phyloP scores from a whole-genome alignment of 768 basidiomycete genomes.

The Amanita rubescens region DNA sequence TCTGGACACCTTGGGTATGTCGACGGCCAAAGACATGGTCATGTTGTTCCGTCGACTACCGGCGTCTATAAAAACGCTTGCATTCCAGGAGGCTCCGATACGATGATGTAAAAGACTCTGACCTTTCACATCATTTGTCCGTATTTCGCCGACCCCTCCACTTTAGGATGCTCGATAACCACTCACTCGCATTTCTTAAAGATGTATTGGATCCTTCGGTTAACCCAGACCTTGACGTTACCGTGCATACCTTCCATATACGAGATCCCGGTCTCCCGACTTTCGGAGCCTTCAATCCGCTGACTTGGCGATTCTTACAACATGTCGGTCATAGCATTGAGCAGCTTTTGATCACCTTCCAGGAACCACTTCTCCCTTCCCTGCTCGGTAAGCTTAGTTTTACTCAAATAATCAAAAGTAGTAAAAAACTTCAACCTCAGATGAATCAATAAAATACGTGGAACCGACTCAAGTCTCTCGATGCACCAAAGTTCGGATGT shows the following conservation, averaged over 20 bases:
- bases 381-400: neutral
- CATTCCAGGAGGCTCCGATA: neutral
- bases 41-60: neutral
- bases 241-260: conserved; percentile 1
- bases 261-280: neutral
- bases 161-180: neutral
- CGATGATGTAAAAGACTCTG: no score
- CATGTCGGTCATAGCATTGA: neutral
- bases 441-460: neutral
- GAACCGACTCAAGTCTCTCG: neutral
- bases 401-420: no score
- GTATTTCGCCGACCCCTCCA: neutral
- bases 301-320: neutral
- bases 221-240: neutral
- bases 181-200: neutral
- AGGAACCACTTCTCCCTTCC: neutral
- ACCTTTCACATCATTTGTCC: neutral
- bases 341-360: neutral
- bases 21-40: neutral
- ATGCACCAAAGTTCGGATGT: neutral
- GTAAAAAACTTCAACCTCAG: neutral
- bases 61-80: neutral
- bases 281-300: neutral
- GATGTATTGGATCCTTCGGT: neutral
- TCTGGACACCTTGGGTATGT: neutral